phyloP scores from a whole-genome alignment of 2,329 filamentous ascomycete genomes.

The Stagonosporopsis chrysanthemi region DNA sequence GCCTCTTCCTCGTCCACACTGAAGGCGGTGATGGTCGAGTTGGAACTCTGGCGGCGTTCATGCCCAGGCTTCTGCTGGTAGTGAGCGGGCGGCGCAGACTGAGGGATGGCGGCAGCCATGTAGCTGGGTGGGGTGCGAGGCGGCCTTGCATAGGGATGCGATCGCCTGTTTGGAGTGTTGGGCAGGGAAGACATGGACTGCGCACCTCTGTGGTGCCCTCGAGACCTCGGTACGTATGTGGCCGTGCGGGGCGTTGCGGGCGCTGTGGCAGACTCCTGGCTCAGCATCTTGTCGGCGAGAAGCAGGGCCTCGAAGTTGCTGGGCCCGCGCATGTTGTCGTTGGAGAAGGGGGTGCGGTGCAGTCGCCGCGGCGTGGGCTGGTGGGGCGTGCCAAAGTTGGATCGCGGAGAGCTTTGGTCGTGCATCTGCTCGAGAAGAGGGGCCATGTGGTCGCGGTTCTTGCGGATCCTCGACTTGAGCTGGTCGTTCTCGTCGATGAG shows the following conservation, averaged over 20 bases:
- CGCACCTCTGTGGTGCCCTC: slow-evolving; percentile 74
- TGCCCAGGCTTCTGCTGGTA: slow-evolving; percentile 41
- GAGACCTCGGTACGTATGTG: slow-evolving; percentile 56
- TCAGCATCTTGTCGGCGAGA: slow-evolving; percentile 76
- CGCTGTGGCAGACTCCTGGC: slow-evolving; percentile 76
- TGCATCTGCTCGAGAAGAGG: slow-evolving; percentile 48
- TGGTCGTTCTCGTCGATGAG: slow-evolving; percentile 79
- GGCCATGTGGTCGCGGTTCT: slow-evolving; percentile 88
- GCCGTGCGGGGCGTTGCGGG: slow-evolving; percentile 71
- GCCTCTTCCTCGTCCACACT: slow-evolving; percentile 53
- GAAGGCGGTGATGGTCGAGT: slow-evolving; percentile 59
- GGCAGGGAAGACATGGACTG: slow-evolving; percentile 88
- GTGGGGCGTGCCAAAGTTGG: slow-evolving; percentile 61
- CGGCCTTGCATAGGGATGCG: slow-evolving; percentile 66
- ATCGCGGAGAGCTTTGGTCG: slow-evolving; percentile 73
- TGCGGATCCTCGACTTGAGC: slow-evolving; percentile 82
- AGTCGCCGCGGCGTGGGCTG: slow-evolving; percentile 54
- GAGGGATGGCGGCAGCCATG: slow-evolving; percentile 40
- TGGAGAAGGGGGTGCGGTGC: slow-evolving; percentile 56
- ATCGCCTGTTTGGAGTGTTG: slow-evolving; percentile 69
- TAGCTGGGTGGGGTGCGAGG: slow-evolving; percentile 55
- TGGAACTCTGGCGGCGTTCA: slow-evolving; percentile 71
- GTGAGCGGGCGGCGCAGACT: slow-evolving; percentile 53
- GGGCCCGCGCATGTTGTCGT: slow-evolving; percentile 56
- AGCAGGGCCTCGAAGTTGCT: slow-evolving; percentile 80